phyloP scores from a whole-genome alignment of 495 filamentous ascomycete species.

The Terfezia boudieri region DNA sequence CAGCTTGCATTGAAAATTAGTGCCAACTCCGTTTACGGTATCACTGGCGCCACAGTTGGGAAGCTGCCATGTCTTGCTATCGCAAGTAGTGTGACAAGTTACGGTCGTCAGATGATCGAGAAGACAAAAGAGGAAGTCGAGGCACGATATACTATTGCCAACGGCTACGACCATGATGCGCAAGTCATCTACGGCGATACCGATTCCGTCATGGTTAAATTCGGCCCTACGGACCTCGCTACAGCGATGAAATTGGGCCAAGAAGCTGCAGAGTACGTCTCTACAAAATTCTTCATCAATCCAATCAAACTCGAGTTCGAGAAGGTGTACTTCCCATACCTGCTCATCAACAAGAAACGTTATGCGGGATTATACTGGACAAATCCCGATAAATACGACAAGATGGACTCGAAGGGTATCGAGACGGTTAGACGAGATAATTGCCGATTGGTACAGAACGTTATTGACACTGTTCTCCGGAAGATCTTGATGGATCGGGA shows the following conservation, averaged over 20 bases:
- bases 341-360: constrained; percentile 99
- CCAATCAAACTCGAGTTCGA: constrained; percentile 99
- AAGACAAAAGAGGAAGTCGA: constrained; percentile 90
- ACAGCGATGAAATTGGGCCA: constrained; percentile 86
- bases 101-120: constrained; percentile 96
- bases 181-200: constrained; percentile 98
- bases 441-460: constrained; percentile 80
- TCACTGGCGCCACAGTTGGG: constrained; percentile 87
- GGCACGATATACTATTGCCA: constrained; percentile 63
- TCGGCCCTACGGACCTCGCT: constrained; percentile 61
- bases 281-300: constrained; percentile 58
- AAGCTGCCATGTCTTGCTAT: constrained; percentile 91
- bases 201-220: constrained; percentile 99
- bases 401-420: constrained; percentile 99
- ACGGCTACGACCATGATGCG: constrained; percentile 83
- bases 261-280: constrained; percentile 72
- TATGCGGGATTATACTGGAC: constrained; percentile 98
- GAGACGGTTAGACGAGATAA: constrained; percentile 96
- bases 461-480: constrained; percentile 87
- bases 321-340: constrained; percentile 96
- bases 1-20: constrained; percentile 92
- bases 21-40: constrained; percentile 93
- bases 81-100: constrained; percentile 87
- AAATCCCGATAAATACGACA: constrained; percentile 80
- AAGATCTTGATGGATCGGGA: constrained; percentile 92